phyloP scores from a whole-genome alignment of 768 basidiomycete species.

The Suillus paluster region DNA sequence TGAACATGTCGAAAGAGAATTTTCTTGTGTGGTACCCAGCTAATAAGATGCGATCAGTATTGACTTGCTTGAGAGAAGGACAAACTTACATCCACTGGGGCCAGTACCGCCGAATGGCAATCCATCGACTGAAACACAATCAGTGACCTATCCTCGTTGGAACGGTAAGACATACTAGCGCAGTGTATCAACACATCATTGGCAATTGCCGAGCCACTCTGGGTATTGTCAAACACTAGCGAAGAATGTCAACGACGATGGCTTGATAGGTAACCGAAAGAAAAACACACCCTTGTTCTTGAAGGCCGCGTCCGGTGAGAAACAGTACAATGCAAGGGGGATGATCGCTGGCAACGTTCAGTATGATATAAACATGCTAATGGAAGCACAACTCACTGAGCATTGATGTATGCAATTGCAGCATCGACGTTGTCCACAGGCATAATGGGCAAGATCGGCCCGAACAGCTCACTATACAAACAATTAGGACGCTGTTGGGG shows the following conservation, averaged over 20 bases:
- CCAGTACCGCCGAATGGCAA: slow-evolving; percentile 80
- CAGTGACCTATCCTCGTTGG: not conserved
- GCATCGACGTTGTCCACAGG: slow-evolving; percentile 72
- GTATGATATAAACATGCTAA: not conserved
- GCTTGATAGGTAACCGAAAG: not conserved
- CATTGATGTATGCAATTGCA: slow-evolving; percentile 74
- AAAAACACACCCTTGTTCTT: slow-evolving; percentile 61
- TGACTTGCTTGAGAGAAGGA: not conserved
- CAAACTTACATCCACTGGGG: slow-evolving; percentile 65
- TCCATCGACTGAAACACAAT: slow-evolving; percentile 48
- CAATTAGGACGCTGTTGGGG: not conserved
- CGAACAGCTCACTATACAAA: slow-evolving; percentile 74
- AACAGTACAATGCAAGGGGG: slow-evolving; percentile 82
- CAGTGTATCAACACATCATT: slow-evolving; percentile 74
- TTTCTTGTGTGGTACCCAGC: slow-evolving; percentile 77
- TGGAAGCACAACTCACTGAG: slow-evolving; percentile 27
- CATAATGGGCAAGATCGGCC: slow-evolving; percentile 78
- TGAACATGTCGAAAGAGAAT: slow-evolving; percentile 77
- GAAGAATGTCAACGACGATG: slow-evolving; percentile 6
- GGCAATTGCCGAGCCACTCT: slow-evolving; percentile 68
- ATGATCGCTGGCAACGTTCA: slow-evolving; percentile 53
- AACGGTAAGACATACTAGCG: slow-evolving; percentile 44
- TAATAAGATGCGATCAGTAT: slow-evolving; percentile 25
- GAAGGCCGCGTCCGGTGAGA: slow-evolving; percentile 60
- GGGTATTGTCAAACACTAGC: slow-evolving; percentile 69